These are phyloP conservation scores for Trichomonas vaginalis DNA, from an alignment of 208 protist species.

Conservation along the genomic window DNA sequence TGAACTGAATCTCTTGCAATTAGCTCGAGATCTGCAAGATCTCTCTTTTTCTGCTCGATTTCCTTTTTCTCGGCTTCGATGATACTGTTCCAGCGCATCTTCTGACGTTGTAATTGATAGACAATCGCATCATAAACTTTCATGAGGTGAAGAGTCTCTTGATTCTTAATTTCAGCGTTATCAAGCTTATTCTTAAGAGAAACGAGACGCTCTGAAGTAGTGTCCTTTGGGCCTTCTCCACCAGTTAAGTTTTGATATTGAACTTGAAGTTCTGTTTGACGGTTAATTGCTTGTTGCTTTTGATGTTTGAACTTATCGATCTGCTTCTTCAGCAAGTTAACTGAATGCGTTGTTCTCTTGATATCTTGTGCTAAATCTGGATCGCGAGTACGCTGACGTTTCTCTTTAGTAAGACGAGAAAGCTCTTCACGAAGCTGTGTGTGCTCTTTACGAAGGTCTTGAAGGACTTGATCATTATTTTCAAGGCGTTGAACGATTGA, in stretches of 20 bases:
- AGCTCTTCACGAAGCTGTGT: background rate
- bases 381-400: background rate
- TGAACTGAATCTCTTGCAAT: background rate
- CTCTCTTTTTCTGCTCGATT: background rate
- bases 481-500: background rate
- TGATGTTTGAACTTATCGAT: background rate
- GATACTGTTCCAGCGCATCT: background rate
- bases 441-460: background rate
- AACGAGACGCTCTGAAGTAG: background rate
- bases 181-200: background rate
- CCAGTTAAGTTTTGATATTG: background rate
- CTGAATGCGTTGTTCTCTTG: background rate
- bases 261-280: background rate
- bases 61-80: background rate
- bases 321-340: background rate
- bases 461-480: background rate
- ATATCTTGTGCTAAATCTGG: background rate
- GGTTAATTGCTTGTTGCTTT: background rate
- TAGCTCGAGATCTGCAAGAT: background rate
- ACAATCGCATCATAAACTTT: background rate
- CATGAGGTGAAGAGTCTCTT: background rate
- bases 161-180: background rate
- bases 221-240: background rate
- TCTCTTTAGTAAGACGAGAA: background rate
- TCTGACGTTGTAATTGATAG: background rate